These are phyloP conservation scores for Saccharata proteae DNA, from an alignment of 2,329 filamentous ascomycete genomes.

Conservation along the genomic window DNA sequence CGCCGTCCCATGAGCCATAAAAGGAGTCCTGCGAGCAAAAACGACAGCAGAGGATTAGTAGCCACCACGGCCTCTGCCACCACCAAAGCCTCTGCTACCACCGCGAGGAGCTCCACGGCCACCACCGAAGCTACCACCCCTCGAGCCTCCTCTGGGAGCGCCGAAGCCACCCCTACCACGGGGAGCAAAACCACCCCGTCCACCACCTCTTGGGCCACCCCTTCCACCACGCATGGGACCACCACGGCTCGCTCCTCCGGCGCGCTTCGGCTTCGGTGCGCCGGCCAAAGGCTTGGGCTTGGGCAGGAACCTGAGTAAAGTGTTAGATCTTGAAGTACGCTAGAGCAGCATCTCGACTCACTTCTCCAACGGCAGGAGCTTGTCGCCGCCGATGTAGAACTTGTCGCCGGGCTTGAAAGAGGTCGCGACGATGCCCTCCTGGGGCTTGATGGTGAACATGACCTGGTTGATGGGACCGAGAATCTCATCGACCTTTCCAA, in stretches of 20 bases:
- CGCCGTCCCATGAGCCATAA: slow-evolving; percentile 12
- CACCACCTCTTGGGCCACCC: slow-evolving; percentile 21
- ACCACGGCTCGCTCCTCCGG: slow-evolving; percentile 46
- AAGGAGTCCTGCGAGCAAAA: slow-evolving; percentile 12
- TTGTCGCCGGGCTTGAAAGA: slow-evolving; percentile 96
- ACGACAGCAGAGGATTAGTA: slow-evolving; percentile 17
- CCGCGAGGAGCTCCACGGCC: slow-evolving; percentile 14
- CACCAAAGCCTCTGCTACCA: slow-evolving; percentile 18
- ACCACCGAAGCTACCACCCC: slow-evolving; percentile 45
- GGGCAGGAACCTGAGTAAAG: slow-evolving; percentile 60
- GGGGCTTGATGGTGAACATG: slow-evolving; percentile 95
- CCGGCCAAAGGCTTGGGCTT: slow-evolving; percentile 67
- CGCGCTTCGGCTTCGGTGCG: slow-evolving; percentile 57
- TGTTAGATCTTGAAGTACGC: slow-evolving; percentile 15
- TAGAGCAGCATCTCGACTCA: slow-evolving; percentile 24
- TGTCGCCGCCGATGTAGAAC: slow-evolving; percentile 91
- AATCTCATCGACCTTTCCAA: slow-evolving; percentile 97
- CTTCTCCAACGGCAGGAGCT: slow-evolving; percentile 86
- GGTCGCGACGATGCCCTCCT: slow-evolving; percentile 87
- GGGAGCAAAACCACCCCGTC: slow-evolving; percentile 30
- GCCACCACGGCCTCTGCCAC: slow-evolving; percentile 7
- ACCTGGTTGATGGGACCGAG: slow-evolving; percentile 96
- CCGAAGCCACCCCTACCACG: slow-evolving; percentile 36
- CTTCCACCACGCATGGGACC: slow-evolving; percentile 28
- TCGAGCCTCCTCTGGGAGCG: slow-evolving; percentile 12